Evolutionary conservation across 2,329 filamentous ascomycete genomes (phyloP).

Genomic region (Apiospora hydei): DNA sequence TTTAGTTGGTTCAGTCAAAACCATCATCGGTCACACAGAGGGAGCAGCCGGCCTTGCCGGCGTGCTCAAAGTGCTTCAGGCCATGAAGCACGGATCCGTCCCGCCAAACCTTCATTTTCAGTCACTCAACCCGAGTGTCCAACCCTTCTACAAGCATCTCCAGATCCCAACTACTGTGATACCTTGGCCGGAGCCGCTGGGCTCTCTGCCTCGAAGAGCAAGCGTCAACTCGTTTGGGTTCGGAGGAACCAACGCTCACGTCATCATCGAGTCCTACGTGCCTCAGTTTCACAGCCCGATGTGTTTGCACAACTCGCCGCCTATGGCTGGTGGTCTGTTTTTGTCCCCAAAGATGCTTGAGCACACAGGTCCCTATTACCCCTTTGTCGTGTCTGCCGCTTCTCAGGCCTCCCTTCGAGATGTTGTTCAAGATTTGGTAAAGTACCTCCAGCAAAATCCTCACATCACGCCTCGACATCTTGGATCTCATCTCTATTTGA

Average conservation of each 20-base stretch:
- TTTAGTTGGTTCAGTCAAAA: slow-evolving; percentile 52
- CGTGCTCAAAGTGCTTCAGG: slow-evolving; percentile 52
- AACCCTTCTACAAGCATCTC: slow-evolving; percentile 44
- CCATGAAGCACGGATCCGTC: slow-evolving; percentile 48
- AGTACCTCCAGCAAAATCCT: slow-evolving; percentile 38
- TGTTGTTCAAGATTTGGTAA: slow-evolving; percentile 37
- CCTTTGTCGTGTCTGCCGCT: slow-evolving; percentile 48
- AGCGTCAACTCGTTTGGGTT: slow-evolving; percentile 56
- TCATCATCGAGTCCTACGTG: slow-evolving; percentile 50
- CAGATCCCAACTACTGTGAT: slow-evolving; percentile 42
- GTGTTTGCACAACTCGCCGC: slow-evolving; percentile 20
- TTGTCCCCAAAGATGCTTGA: background rate
- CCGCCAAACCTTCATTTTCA: slow-evolving; percentile 54
- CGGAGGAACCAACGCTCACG: slow-evolving; percentile 53
- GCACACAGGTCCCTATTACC: slow-evolving; percentile 34
- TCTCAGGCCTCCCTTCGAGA: slow-evolving; percentile 44
- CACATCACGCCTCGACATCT: slow-evolving; percentile 33
- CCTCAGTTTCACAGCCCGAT: slow-evolving; percentile 40
- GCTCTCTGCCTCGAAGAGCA: slow-evolving; percentile 47
- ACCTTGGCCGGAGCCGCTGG: slow-evolving; percentile 45
- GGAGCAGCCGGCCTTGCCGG: slow-evolving; percentile 57
- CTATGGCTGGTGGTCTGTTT: background rate
- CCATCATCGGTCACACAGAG: slow-evolving; percentile 57
- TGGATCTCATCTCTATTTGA: slow-evolving; percentile 43
- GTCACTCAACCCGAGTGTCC: slow-evolving; percentile 49